Evolutionary conservation across 1,284 basidiomycete genomes (phyloP).

Genomic region (Malassezia slooffiae): DNA sequence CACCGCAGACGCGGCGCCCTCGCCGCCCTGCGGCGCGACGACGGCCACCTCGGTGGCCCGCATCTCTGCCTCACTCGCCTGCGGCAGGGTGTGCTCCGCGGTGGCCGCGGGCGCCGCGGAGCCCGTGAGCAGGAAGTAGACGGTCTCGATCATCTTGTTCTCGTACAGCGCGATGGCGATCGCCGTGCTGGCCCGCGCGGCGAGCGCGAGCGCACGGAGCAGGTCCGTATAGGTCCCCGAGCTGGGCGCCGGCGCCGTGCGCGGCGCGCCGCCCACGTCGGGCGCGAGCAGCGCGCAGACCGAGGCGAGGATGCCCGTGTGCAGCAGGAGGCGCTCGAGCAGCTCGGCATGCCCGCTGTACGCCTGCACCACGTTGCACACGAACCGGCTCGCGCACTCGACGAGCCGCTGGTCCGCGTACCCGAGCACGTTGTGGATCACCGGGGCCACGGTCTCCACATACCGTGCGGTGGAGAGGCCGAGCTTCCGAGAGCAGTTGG

Average conservation of each 20-base stretch:
- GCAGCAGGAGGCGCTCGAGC: conserved; percentile 31
- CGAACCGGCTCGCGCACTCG: conserved; percentile 40
- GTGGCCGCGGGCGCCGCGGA: conserved; percentile 17
- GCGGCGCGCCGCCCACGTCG: conserved; percentile 17
- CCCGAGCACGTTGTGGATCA: conserved; percentile 36
- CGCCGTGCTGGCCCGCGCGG: conserved; percentile 29
- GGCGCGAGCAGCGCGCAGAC: conserved; percentile 34
- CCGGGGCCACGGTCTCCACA: conserved; percentile 34
- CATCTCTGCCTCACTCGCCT: no score
- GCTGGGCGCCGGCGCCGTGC: conserved; percentile 24
- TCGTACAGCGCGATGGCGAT: conserved; percentile 36
- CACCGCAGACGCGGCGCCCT: conserved; percentile 14
- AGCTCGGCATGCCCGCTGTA: conserved; percentile 27
- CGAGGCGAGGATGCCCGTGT: conserved; percentile 25
- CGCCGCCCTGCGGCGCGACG: conserved; percentile 11
- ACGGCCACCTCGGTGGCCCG: conserved; percentile 10
- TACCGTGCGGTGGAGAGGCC: conserved; percentile 21
- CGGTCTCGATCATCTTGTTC: conserved; percentile 39
- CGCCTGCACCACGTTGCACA: conserved; percentile 36
- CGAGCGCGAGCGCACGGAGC: conserved; percentile 32
- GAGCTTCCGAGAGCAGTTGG: conserved; percentile 37
- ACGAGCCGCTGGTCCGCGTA: conserved; percentile 42
- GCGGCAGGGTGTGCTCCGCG: not conserved
- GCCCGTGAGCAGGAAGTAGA: conserved; percentile 41
- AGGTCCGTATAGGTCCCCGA: conserved; percentile 34